Base-by-base conservation (phyloP, 164 flowering plant genomes). In the Magnolia changhungtana region DNA sequence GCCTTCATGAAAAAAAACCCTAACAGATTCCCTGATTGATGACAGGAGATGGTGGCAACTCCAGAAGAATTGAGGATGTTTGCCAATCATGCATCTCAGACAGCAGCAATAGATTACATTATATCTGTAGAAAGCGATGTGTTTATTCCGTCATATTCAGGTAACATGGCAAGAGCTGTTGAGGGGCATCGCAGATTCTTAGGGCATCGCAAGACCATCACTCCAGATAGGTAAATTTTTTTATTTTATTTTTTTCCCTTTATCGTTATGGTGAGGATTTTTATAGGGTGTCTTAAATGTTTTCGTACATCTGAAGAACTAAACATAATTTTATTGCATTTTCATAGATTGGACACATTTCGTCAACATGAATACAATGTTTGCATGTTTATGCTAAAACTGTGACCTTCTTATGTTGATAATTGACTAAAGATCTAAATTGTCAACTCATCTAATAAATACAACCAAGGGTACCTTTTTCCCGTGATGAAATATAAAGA, bases 111-210 rank as follows among this genome's bases (percentile, higher is more conserved):
- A 77, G 99, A 96, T 84, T 96, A 94, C 78, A 88, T 96, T 23
- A 83, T 96, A 11, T 94, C 97, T 21, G 50, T 92, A 19, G 99
- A 91, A 76, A 92, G 99, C 74, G 95, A 94, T 83, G 93, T 96
- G 19, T 96, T 94, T 76, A 74, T 96, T 77, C 91, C 99, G 27
- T 84, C 99, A 67, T 82, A 94, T 85, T 90, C 97, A 1, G 99
- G 99, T 76, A 96, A 96, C 88, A 96, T 96, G 99, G 99, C 99
- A 81, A 92, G 94, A 84, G 89, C 97, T 66, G 94, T 94, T 50
- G 98, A 94, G 81, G 98, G 99, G 5, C 99, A 96, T 75, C 91
- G 99, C 49, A 88, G 97, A 85, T 96, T 91, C 81, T 81, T 94
- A 77, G 96, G 97, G 23, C 94, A 94, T 80, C 87, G 90, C 31